These are phyloP conservation scores for Phaseolus lunatus DNA, from an alignment of 306 rosid species.

Conservation along the genomic window DNA sequence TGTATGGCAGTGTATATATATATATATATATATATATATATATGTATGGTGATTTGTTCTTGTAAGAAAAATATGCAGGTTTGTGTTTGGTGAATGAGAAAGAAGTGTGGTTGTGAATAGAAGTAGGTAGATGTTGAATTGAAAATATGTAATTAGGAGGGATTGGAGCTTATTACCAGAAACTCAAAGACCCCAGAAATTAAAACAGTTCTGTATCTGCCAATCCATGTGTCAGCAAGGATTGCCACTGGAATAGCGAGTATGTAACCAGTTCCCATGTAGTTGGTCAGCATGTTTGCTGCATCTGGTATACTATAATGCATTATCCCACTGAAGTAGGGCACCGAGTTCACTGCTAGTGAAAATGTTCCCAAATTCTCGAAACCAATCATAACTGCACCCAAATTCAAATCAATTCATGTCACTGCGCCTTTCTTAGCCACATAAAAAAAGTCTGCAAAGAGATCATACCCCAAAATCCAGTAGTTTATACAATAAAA, in stretches of 20 bases:
- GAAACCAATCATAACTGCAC: slow-evolving; percentile 66
- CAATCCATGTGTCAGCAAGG: slow-evolving; percentile 78
- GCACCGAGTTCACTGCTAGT: slow-evolving; percentile 79
- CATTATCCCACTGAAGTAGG: slow-evolving; percentile 73
- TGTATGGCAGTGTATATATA: too few relatives aligned
- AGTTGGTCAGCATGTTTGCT: slow-evolving; percentile 86
- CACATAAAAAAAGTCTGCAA: slow-evolving; percentile 4
- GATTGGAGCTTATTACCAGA: slow-evolving; percentile 58
- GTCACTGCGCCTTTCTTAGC: background rate
- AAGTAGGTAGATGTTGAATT: background rate
- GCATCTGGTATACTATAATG: slow-evolving; percentile 77
- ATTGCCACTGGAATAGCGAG: slow-evolving; percentile 73
- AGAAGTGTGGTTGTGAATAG: background rate
- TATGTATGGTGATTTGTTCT: too few relatives aligned
- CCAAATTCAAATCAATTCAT: slow-evolving; percentile 7
- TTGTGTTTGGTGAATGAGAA: background rate
- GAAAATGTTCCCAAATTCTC: slow-evolving; percentile 80
- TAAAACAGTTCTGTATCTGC: slow-evolving; percentile 68
- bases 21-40: too few relatives aligned
- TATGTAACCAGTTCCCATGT: slow-evolving; percentile 72
- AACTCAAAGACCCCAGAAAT: slow-evolving; percentile 71
- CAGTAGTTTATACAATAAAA: too few relatives aligned
- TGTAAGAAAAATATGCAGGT: too few relatives aligned
- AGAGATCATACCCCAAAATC: background rate
- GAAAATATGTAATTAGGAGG: background rate